Base-by-base conservation (phyloP, 2,329 filamentous ascomycete species). In the Fusarium pilosicola region DNA sequence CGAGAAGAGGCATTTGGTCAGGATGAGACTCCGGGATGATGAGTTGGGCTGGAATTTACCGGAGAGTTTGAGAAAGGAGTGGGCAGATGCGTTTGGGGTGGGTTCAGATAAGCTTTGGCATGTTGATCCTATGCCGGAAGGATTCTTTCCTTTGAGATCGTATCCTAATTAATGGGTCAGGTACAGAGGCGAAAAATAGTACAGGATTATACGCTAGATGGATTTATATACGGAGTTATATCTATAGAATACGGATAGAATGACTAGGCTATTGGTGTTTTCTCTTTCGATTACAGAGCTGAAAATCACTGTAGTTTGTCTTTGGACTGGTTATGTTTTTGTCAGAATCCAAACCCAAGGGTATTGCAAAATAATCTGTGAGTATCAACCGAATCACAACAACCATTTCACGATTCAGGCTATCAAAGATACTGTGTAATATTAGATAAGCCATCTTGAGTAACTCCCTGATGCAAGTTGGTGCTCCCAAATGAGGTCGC, bases 121-220 rank as follows among this genome's bases (percentile, higher is more conserved):
- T 75, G 79, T 90, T 41, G 87, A 89, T 76, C 88, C 88, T 15
- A 90, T 90, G 88, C 88, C 88, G 0, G 83, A 85, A 26, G 86
- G 86, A 45, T 89, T 85, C 74, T 90, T 89, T 73, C 87, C 88
- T 6, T 83, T 90, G 58, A 84, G 88, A 61, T 84, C 83, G 65
- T 85, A 88, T 59, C 85, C 87, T 22, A 90, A 90, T 80, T 90
- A 79, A 36, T 5, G 3, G 6, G 32, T 2, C 4, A 24, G 8
- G 30, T 24, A 7, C 7, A 24, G 26, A 4, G 22, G 0, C 6
- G 7, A 0, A 20, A 28, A 8, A 26, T 26, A 26, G 28, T 7
- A 34, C 6, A 15, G 8, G 17, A 8, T 0, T 20, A 6, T 6
- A 20, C 4, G 0, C 9, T 3, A 34, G 3, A 26, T 15, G 3